A percentile compares a stretch with the other conserved stretches of the same genome.
phyloP scores from a whole-genome alignment of 73 alveolate species.

The Paramecium biaurelia region DNA sequence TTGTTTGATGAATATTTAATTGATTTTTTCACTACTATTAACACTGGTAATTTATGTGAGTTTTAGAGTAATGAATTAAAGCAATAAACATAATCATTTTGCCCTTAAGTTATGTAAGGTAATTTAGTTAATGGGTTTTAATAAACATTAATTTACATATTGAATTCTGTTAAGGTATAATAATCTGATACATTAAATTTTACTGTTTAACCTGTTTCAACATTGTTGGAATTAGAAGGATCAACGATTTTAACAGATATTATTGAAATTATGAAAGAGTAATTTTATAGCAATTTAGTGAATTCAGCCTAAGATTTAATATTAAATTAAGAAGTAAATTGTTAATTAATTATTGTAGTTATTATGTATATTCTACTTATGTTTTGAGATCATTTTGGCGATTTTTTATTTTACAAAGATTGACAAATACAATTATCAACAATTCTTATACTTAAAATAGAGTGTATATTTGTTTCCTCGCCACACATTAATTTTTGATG shows the following conservation, averaged over 20 bases:
- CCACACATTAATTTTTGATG: neutral
- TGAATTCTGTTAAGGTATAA: neutral
- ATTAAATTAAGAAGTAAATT: neutral
- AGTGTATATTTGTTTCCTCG: conserved; percentile 14
- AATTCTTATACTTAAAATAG: neutral
- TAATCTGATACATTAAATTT: neutral
- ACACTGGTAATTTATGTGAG: conserved; percentile 3
- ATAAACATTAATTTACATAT: neutral
- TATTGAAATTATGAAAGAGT: neutral
- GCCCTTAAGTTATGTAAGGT: neutral
- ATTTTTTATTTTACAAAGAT: neutral
- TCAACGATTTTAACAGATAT: neutral
- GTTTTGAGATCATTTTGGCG: neutral
- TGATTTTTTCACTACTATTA: neutral
- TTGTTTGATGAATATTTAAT: neutral
- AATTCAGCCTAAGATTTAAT: neutral
- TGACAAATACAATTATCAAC: neutral
- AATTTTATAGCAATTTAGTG: neutral
- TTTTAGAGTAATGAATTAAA: neutral
- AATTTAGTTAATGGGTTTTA: neutral
- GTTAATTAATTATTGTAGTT: neutral
- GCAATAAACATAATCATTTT: neutral
- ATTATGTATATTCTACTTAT: neutral
- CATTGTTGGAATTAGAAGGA: conserved; percentile 12
- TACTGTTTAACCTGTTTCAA: neutral